Evolutionary conservation across 2,329 filamentous ascomycete genomes (phyloP), one percentile per base, ranked within the genome.

Genomic region (Microcyclospora pomicola): DNA sequence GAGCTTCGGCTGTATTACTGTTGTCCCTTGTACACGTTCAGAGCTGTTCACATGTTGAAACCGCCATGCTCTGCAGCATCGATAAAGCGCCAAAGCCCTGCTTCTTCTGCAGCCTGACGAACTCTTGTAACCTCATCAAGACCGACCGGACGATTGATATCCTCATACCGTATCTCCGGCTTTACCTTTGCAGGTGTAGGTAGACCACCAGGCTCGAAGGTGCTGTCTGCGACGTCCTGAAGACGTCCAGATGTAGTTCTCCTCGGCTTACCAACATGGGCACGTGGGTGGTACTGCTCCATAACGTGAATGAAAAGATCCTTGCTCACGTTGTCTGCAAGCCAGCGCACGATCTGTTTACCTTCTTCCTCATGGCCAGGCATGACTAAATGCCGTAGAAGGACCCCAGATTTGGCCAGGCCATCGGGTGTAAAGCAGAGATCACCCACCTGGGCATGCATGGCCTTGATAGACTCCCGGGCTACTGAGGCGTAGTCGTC

Each of bases 261-360:
- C 48, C 63, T 73, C 38, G 66, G 63, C 62, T 85, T 88, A 3
- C 84, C 84, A 1, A 92, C 84, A 56, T 92, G 77, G 0, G 82
- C 84, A 45, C 81, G 73, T 0, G 83, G 83, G 44, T 76, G 77
- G 53, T 91, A 91, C 60, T 92, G 84, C 59, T 92, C 83, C 83
- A 91, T 91, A 47, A 92, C 78, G 54, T 92, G 80, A 42, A 91
- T 72, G 59, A 87, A 88, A 32, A 81, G 68, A 56, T 91, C 82
- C 39, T 65, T 69, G 3, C 80, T 83, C 2, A 92, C 69, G 37
- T 85, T 73, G 19, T 71, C 65, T 0, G 82, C 83, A 12, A 92
- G 64, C 68, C 82, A 92, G 43, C 64, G 68, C 67, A 92, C 80
- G 42, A 92, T 91, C 44, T 75, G 65, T 36, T 68, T 67, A 0